Evolutionary conservation across 176 grass and related monocot species (phyloP).

Genomic region (Bromus sterilis): DNA sequence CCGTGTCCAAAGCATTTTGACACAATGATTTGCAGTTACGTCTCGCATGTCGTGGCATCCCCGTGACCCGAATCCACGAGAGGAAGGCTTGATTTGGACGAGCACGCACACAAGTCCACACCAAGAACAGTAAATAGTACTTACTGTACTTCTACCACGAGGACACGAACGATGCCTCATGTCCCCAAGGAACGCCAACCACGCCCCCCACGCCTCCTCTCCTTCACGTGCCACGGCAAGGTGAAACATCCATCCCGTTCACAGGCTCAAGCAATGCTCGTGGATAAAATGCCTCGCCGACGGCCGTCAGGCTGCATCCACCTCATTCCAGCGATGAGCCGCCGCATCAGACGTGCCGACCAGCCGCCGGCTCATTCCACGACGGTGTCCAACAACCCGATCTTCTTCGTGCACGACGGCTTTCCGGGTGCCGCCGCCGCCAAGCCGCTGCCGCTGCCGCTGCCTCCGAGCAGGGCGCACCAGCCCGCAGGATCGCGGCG

Average conservation of each 20-base stretch:
- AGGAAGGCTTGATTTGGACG: not conserved
- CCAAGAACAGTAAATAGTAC: not conserved
- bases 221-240: slow-evolving; percentile 22
- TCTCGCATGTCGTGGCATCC: not conserved
- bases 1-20: too few relatives aligned
- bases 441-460: slow-evolving; percentile 28
- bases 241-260: not conserved
- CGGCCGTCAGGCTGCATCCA: too few relatives aligned
- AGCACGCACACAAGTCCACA: not conserved
- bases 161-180: not conserved
- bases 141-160: not conserved
- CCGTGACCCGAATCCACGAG: too few relatives aligned
- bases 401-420: slow-evolving; percentile 1
- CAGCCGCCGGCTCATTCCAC: not conserved
- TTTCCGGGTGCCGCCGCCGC: not conserved
- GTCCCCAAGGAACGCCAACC: slow-evolving; percentile 42
- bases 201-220: slow-evolving; percentile 22
- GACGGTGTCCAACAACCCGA: slow-evolving; percentile 32
- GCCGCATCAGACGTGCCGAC: not conserved
- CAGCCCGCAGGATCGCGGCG: not conserved
- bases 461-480: slow-evolving; percentile 9
- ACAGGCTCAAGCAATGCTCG: not conserved
- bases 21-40: not conserved
- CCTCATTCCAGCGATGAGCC: not conserved
- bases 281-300: not conserved